These are phyloP conservation scores for Pisolithus sp. DNA, from an alignment of 768 basidiomycete genomes.

Conservation along the genomic window DNA sequence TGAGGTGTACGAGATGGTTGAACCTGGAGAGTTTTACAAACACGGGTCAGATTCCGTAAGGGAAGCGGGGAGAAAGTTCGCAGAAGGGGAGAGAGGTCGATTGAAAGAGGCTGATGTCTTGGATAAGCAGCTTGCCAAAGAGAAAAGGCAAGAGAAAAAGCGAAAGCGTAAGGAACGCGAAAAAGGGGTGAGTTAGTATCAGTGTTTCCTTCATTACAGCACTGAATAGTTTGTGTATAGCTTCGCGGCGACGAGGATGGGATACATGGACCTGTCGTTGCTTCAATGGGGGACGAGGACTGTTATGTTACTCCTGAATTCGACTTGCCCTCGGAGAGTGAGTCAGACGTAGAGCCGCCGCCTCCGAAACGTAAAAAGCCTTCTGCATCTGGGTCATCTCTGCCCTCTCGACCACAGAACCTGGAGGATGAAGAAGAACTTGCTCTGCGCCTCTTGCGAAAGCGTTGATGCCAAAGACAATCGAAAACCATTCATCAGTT, in stretches of 20 bases:
- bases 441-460: constrained; percentile 53
- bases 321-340: constrained; percentile 39
- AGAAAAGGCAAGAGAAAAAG: constrained; percentile 89
- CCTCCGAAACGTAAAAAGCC: constrained; percentile 28
- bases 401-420: constrained; percentile 17
- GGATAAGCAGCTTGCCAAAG: constrained; percentile 80
- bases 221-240: constrained; percentile 4
- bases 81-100: constrained; percentile 65
- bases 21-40: constrained; percentile 65
- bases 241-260: constrained; percentile 23
- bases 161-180: constrained; percentile 82
- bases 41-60: constrained; percentile 60
- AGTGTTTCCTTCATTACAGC: neutral
- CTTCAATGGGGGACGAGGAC: constrained; percentile 43
- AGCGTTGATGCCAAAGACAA: constrained; percentile 6
- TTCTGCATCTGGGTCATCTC: constrained; percentile 23
- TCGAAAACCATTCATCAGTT: neutral
- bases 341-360: constrained; percentile 23
- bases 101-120: constrained; percentile 61
- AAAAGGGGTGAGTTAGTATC: constrained; percentile 24
- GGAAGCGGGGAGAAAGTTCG: constrained; percentile 63
- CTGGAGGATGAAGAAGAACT: constrained; percentile 57
- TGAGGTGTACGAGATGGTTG: constrained; percentile 77
- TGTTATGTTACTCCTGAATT: constrained; percentile 72
- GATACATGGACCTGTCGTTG: constrained; percentile 16